Base-by-base conservation (phyloP, 225 moss, liverwort and hornwort genomes). In the Thuidium tamariscinum region DNA sequence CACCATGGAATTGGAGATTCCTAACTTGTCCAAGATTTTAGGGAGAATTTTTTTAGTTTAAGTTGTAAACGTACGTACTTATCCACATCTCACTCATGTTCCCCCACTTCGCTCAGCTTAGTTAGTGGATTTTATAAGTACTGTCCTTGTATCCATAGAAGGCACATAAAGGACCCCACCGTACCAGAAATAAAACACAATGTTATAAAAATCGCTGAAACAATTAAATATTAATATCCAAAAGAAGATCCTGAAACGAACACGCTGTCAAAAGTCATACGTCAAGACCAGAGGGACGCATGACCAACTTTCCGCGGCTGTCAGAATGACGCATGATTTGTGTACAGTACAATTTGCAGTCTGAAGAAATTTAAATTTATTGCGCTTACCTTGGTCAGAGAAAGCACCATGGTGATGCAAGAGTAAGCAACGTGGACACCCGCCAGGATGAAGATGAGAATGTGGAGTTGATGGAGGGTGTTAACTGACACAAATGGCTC, bases 391-490 rank as follows among this genome's bases (percentile, higher is more conserved):
- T 97, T 95, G 5, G 87, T 68, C 5, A 97, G 92, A 55, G 95
- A 94, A 37, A 97, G 94, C 41, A 92, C 89, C 92, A 95, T 94
- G 49, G 95, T 92, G 62, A 94, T 54, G 85, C 95, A 97, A 66
- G 95, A 93, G 86, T 95, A 97, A 79, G 83, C 82, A 20, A 96
- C 97, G 48, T 97, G 96, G 57, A 94, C 94, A 32, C 93, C 88
- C n/a, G 94, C 95, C 86, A 97, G 82, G 27, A 96, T 90, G 75
- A 97, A 95, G 68, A 97, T 96, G 78, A 97, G 92, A 11, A 95
- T 94, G 83, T 97, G 96, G 46, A 97, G 94, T 63, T 97, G 94
- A 92, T 96, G 94, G 55, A 96, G 92, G 75, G 81, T 95, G 81
- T 72, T 89, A 3, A n/a, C 44, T 30, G 97, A 91, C 72, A 95